Base-by-base conservation (phyloP, 208 protist genomes). In the Trypanosoma boissoni region DNA sequence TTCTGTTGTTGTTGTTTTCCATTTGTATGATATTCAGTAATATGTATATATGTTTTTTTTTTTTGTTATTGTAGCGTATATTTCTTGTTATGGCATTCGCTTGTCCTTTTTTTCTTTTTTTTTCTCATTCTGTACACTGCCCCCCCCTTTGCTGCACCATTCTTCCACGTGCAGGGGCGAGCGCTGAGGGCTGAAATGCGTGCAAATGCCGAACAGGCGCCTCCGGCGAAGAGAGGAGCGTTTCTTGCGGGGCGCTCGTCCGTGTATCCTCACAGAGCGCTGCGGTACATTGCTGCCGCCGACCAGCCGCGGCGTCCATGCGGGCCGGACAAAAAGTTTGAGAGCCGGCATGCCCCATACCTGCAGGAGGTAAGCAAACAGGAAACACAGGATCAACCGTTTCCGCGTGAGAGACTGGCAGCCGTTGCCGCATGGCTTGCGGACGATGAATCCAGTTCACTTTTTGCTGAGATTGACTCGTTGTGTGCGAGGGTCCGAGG, bases 221-320 rank as follows among this genome's bases (percentile, higher is more conserved):
- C n/a, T n/a, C n/a, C n/a, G n/a, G 20, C 21, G 34, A 45, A 34
- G 23, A 29, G 37, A 26, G 31, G 5, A 5, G 0, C 46, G 28
- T n/a, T 9, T 21, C 12, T 46, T 18, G 36, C 34, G 8, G 34
- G 58, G 7, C 45, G 58, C 21, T 64, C 46, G 34, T 64, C 48
- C 18, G 32, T 64, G 16, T 64, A 64, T 44, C 58, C 58, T 37
- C 55, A 64, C 27, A 64, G n/a, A 28, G 36, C 29, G 10, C 46
- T 48, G 46, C 58, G 27, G 14, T 64, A 56, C 46, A 26, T 64
- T 36, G 39, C 48, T 2, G 34, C 31, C 16, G 23, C 16, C 3
- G 21, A 36, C 36, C 34, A 1, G 27, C 2, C 20, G n/a, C 39
- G 8, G 14, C 12, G 21, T 3, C 20, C 21, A 1, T 16, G 14